Base-by-base conservation (phyloP, 2,329 filamentous ascomycete genomes). In the Didymella glomerata region DNA sequence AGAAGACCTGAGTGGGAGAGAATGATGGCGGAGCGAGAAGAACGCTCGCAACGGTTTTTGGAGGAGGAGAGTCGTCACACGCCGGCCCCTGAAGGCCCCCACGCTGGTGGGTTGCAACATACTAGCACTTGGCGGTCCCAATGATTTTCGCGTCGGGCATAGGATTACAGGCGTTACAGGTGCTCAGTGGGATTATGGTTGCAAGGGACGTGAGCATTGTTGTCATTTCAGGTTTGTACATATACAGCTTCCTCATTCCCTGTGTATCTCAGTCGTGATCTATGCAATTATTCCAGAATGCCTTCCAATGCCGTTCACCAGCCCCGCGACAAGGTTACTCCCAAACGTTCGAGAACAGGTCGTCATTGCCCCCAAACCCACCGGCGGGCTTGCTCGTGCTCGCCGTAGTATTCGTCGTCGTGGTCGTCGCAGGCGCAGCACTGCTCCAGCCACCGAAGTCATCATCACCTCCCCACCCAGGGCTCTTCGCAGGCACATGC, bases 291-390 rank as follows among this genome's bases (percentile, higher is more conserved):
- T 41, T 51, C 16, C 47, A 51, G 24, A 25, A 48, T 47, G 42
- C 50, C 41, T 22, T 20, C 50, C 30, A 9, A 7, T 28, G 30
- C 4, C 1, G 11, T 16, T 32, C 11, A 14, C 13, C 30, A 36
- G 25, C 18, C 24, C n/a, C 18, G n/a, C 6, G 25, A 41, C 20
- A 32, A 5, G 7, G 18, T 40, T 80, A 97, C 80, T 93, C 86
- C 94, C 94, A 98, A 48, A 98, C 94, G 77, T 98, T 98, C 30
- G 90, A 93, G 78, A 98, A 98, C 70, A 98, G 77, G 80, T 98
- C 94, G 66, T 97, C 94, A 49, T 79, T 78, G 30, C 79, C 76
- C 28, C 79, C 88, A 55, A 79, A 75, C 3, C 85, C 85, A 22
- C 83, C 80, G 25, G 84, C 79, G 32, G 88, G 81, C 48, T 83